Percentiles rank a stretch among this genome's conserved stretches.
phyloP scores from a whole-genome alignment of 768 basidiomycete species.

The Multifurca ochricompacta region DNA sequence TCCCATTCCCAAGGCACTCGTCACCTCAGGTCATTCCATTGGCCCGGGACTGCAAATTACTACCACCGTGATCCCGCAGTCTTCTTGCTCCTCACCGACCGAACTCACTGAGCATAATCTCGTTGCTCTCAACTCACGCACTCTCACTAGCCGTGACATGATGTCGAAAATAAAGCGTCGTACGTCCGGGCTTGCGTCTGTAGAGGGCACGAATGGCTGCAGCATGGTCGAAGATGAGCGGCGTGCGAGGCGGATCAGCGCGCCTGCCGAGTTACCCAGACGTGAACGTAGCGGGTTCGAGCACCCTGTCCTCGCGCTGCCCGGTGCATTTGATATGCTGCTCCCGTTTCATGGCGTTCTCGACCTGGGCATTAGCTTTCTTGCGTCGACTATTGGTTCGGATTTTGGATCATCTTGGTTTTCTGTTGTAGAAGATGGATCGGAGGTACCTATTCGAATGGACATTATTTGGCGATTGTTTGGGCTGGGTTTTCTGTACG shows the following conservation, averaged over 20 bases:
- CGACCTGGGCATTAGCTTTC: background rate
- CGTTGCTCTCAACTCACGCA: constrained; percentile 42
- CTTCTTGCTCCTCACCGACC: constrained; percentile 35
- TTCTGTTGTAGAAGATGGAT: background rate
- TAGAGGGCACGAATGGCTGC: constrained; percentile 20
- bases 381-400: background rate
- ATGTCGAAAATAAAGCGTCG: constrained; percentile 54
- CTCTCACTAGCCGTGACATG: constrained; percentile 56
- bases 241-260: constrained; percentile 42
- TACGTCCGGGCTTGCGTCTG: constrained; percentile 26
- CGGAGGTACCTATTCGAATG: background rate
- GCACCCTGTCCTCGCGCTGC: constrained; percentile 49
- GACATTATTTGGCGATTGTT: background rate
- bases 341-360: background rate
- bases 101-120: constrained; percentile 49
- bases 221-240: constrained; percentile 33
- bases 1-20: constrained; percentile 29
- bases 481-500: background rate
- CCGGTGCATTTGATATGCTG: constrained; percentile 44
- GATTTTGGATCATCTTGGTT: background rate
- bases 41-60: constrained; percentile 40
- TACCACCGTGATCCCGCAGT: constrained; percentile 42
- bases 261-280: constrained; percentile 52
- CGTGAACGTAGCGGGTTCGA: constrained; percentile 47
- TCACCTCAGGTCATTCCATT: constrained; percentile 27